Conservation (phyloP, 2,329 filamentous ascomycete species). For the Cercospora zeina region DNA sequence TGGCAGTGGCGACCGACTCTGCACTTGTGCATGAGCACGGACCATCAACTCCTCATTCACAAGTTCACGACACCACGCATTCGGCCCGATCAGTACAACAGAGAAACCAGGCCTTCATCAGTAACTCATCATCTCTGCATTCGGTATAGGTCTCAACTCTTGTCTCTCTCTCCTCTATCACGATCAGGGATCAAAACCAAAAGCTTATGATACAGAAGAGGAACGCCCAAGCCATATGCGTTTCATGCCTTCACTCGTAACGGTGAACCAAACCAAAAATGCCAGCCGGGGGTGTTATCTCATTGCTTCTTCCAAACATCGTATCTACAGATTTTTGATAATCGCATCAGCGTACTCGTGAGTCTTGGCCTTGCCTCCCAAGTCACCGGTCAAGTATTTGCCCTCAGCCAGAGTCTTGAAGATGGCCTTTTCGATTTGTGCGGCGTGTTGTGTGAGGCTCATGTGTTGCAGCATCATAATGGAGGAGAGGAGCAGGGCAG, state of each 20-base stretch:
- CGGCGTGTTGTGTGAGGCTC: slow-evolving; percentile 80
- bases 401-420: slow-evolving; percentile 95
- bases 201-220: slow-evolving; percentile 10
- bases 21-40: not conserved
- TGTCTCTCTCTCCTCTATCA: slow-evolving; percentile 7
- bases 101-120: not conserved
- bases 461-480: slow-evolving; percentile 99
- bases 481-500: slow-evolving; percentile 87
- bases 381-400: slow-evolving; percentile 91
- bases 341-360: slow-evolving; percentile 91
- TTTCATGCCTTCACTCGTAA: slow-evolving; percentile 2
- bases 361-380: slow-evolving; percentile 95
- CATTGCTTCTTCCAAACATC: slow-evolving; percentile 8
- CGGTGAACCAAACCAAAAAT: slow-evolving; percentile 10
- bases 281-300: slow-evolving; percentile 1
- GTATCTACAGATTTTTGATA: slow-evolving; percentile 61
- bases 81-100: not conserved
- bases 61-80: not conserved
- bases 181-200: not conserved
- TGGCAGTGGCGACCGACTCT: not conserved
- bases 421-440: slow-evolving; percentile 88
- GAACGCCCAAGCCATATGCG: slow-evolving; percentile 10
- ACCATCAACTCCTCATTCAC: not conserved
- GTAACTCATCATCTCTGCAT: not conserved
- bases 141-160: not conserved